These are phyloP conservation scores for Punctularia strigosozonata DNA, from an alignment of 768 basidiomycete species.

Conservation along the genomic window DNA sequence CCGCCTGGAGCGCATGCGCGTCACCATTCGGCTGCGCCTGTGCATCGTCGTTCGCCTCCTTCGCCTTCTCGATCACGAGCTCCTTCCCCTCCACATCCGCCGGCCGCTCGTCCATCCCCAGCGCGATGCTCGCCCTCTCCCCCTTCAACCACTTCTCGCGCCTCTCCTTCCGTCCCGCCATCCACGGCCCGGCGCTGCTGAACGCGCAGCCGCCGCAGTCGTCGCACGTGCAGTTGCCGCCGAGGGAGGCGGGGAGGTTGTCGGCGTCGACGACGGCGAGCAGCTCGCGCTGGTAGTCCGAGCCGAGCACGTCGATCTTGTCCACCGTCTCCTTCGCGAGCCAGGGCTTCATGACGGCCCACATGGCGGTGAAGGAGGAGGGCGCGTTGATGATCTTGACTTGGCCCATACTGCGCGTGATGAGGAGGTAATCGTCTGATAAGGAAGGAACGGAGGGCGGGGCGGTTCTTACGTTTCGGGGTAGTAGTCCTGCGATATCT, in stretches of 20 bases:
- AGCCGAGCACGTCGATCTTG: constrained; percentile 56
- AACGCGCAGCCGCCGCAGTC: constrained; percentile 44
- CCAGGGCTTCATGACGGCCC: constrained; percentile 61
- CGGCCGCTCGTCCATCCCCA: too few relatives aligned
- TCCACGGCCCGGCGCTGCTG: constrained; percentile 63
- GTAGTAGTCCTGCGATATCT: constrained; percentile 69
- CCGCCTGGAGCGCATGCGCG: too few relatives aligned
- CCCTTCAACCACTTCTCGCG: constrained; percentile 19
- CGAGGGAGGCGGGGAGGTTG: constrained; percentile 46
- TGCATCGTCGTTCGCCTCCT: too few relatives aligned
- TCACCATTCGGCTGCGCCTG: too few relatives aligned
- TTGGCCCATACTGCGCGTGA: constrained; percentile 49
- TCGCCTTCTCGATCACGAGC: too few relatives aligned
- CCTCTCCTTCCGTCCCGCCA: constrained; percentile 32
- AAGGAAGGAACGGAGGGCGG: background rate
- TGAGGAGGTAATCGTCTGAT: background rate
- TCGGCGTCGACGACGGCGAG: constrained; percentile 52
- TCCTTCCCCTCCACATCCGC: too few relatives aligned
- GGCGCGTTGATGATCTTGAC: constrained; percentile 65
- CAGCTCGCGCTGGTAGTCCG: constrained; percentile 44
- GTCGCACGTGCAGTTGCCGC: constrained; percentile 55
- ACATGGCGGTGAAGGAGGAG: constrained; percentile 60
- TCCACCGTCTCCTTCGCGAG: constrained; percentile 58
- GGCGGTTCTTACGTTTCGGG: constrained; percentile 53
- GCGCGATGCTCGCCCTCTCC: constrained; percentile 9